Percentiles rank a stretch among this genome's conserved stretches.
These are phyloP conservation scores for Pelargonium myrrhifolium DNA, from an alignment of 441 rosid species.

Conservation along the genomic window DNA sequence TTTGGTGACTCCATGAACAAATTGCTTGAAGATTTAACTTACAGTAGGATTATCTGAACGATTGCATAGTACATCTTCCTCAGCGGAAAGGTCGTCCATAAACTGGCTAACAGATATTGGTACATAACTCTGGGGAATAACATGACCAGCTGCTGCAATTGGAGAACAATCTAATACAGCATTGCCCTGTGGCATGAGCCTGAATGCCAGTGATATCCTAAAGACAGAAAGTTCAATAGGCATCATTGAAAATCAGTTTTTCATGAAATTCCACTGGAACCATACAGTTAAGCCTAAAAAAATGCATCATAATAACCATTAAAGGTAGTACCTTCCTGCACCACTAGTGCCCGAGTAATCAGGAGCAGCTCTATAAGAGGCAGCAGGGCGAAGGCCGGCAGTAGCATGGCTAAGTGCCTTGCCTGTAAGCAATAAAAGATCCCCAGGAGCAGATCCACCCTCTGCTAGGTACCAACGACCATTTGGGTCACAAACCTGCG, in stretches of 20 bases:
- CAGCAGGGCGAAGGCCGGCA: constrained; percentile 90
- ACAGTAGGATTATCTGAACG: constrained; percentile 57
- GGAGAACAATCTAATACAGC: constrained; percentile 93
- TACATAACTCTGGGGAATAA: constrained; percentile 80
- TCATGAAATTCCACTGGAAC: constrained; percentile 17
- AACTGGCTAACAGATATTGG: constrained; percentile 94
- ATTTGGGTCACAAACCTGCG: constrained; percentile 87
- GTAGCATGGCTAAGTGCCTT: constrained; percentile 92
- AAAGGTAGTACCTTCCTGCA: constrained; percentile 59
- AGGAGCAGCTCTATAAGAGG: constrained; percentile 53
- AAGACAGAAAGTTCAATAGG: constrained; percentile 17
- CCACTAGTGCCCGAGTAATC: constrained; percentile 42
- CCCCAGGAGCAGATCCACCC: constrained; percentile 58
- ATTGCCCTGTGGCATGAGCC: constrained; percentile 92
- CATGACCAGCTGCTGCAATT: constrained; percentile 87
- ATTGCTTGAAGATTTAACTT: constrained; percentile 28
- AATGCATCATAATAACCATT: constrained; percentile 9
- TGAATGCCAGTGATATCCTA: constrained; percentile 80
- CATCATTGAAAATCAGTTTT: neutral
- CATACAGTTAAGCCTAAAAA: neutral
- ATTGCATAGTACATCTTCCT: constrained; percentile 59
- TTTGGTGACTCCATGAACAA: neutral
- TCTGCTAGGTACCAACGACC: constrained; percentile 95
- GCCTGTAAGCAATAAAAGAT: constrained; percentile 82
- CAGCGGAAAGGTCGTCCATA: constrained; percentile 96